Conservation (phyloP, 75 land plant genomes). For the Sequoia sempervirens region DNA sequence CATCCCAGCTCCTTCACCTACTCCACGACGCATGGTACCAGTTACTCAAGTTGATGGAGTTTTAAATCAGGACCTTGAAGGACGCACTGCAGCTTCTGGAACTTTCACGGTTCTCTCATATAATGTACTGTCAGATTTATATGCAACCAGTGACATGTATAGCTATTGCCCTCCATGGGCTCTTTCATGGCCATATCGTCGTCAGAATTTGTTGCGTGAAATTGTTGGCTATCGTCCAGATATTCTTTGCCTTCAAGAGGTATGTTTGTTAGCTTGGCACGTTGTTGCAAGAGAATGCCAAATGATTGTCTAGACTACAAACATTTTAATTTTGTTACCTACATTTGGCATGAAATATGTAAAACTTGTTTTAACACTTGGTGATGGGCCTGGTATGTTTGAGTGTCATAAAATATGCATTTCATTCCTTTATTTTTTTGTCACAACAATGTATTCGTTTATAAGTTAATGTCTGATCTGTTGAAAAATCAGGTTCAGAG, state of each 20-base stretch:
- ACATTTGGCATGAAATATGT: not conserved
- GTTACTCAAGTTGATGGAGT: conserved; percentile 27
- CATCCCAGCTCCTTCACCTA: conserved; percentile 58
- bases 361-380: not conserved
- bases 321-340: not conserved
- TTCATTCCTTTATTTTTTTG: not conserved
- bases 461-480: not conserved
- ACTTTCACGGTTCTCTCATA: conserved; percentile 76
- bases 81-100: conserved; percentile 28
- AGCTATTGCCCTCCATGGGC: conserved; percentile 85
- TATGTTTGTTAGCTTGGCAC: conserved; percentile 12
- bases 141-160: conserved; percentile 54
- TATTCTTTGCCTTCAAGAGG: conserved; percentile 89
- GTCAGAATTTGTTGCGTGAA: conserved; percentile 71
- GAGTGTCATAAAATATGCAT: too few relatives aligned
- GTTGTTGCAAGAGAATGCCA: not conserved
- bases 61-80: conserved; percentile 19
- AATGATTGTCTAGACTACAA: not conserved
- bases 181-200: conserved; percentile 70
- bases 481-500: conserved; percentile 68
- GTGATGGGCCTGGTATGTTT: not conserved
- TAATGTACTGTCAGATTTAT: conserved; percentile 67
- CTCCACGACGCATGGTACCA: conserved; percentile 57
- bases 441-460: not conserved
- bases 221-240: conserved; percentile 71